Conservation (phyloP, 1,139 yeast genomes). For the Protomyces macrosporus region DNA sequence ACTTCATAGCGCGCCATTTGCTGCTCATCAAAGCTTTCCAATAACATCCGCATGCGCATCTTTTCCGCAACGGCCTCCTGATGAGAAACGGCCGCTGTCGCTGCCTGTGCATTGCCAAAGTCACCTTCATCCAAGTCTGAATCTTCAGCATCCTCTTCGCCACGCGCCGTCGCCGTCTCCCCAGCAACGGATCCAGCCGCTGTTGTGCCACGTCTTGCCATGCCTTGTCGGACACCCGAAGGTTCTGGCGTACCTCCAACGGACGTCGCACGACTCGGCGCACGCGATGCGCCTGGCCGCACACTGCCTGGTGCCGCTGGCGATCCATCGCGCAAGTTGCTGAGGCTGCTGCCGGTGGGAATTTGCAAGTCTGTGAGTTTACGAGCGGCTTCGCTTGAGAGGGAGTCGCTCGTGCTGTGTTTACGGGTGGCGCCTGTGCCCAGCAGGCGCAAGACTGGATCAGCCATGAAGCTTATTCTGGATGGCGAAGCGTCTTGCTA, state of each 20-base stretch:
- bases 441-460: not conserved
- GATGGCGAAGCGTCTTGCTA: no score
- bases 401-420: not conserved
- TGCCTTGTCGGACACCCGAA: not conserved
- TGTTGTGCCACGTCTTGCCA: not conserved
- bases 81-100: not conserved
- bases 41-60: constrained; percentile 46
- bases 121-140: constrained; percentile 22
- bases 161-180: not conserved
- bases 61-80: constrained; percentile 25
- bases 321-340: not conserved
- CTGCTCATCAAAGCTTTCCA: constrained; percentile 68
- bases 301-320: not conserved
- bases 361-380: not conserved
- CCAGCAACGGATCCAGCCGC: not conserved
- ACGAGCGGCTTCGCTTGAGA: not conserved
- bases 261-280: not conserved
- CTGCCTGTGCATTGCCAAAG: constrained; percentile 13
- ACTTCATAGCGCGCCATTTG: constrained; percentile 88
- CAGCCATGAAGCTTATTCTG: not conserved
- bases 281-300: not conserved
- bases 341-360: not conserved
- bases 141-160: constrained; percentile 14
- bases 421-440: not conserved
- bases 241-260: not conserved